Evolutionary conservation across 805 yeast species (phyloP), one percentile per base, ranked within the genome.

Genomic region (Candida sithepensis): DNA sequence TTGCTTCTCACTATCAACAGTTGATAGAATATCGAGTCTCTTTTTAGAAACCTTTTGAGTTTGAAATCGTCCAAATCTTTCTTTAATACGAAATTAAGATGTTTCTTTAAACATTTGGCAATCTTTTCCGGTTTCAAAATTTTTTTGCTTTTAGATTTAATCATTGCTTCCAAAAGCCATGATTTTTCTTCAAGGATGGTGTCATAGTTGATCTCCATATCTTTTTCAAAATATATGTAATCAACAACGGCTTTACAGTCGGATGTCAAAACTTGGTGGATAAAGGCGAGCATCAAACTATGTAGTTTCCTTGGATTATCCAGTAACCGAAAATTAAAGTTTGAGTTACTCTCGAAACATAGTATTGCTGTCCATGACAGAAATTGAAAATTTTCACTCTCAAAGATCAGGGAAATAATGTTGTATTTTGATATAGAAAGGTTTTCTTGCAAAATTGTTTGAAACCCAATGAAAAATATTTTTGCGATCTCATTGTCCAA

Each of bases 1-100:
- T 57, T 58, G 18, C 53, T 28, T 32, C 65, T 50, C n/a, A 54
- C 55, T 7, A 56, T 46, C 10, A 61, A 21, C 20, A 55, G 14
- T 28, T 57, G 51, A 38, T 52, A 55, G 28, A 52, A 55, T 4
- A 55, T 38, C 8, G 41, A 23, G 16, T 30, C 34, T n/a, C 16
- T 30, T 30, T 30, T 30, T 12, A 30, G 14, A 43, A 40, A 19
- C 50, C 44, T n/a, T 43, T 39, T 20, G 54, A 41, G 20, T 39
- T 41, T 13, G 34, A 26, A 9, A 9, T 24, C 24, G 10, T 7
- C 34, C 4, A n/a, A 5, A 30, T 30, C 5, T 30, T 30, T 30
- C 14, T 12, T 30, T n/a, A 6, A 14, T 10, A 30, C 13, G 5
- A 30, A 30, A 6, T 30, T n/a, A 12, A 30, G 34, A n/a, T 9